A percentile compares a stretch with the other conserved stretches of the same genome.
phyloP scores from a whole-genome alignment of 768 basidiomycete genomes.

The Amanita pseudoporphyria region DNA sequence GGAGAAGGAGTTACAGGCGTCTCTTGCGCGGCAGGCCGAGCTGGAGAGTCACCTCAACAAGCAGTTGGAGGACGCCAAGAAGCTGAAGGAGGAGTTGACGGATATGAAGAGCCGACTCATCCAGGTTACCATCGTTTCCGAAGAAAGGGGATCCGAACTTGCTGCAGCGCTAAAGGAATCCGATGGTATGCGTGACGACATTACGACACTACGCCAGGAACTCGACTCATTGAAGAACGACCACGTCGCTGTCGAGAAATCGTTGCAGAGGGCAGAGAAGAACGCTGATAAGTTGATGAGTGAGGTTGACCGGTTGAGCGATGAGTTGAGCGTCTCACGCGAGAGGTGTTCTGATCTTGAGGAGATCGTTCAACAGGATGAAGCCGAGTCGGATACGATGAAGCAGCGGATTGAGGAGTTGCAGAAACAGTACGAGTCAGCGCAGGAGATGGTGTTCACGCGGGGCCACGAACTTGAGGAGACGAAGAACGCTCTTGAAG shows the following conservation, averaged over 20 bases:
- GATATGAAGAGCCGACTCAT: conserved; percentile 2
- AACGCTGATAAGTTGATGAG: not conserved
- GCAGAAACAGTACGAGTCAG: conserved; percentile 1
- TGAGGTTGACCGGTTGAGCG: not conserved
- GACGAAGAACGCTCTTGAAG: not conserved
- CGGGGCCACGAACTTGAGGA: conserved; percentile 3
- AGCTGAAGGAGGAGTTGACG: not conserved
- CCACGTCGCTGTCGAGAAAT: not conserved
- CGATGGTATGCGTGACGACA: conserved; percentile 4
- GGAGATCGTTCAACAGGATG: not conserved
- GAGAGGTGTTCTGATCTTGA: conserved; percentile 3
- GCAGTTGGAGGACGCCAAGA: not conserved
- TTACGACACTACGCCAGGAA: conserved; percentile 3
- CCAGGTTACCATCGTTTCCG: conserved; percentile 1
- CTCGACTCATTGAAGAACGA: not conserved
- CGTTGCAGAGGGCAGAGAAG: conserved; percentile 2
- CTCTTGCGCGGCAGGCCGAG: conserved; percentile 1
- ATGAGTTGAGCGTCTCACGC: not conserved
- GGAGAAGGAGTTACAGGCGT: conserved; percentile 3
- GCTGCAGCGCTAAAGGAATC: not conserved
- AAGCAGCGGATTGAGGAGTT: not conserved
- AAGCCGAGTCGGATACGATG: not conserved
- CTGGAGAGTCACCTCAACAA: conserved; percentile 5
- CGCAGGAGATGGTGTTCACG: conserved; percentile 1
- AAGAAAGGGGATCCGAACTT: conserved; percentile 5